Percentiles rank a stretch among this genome's conserved stretches.
Evolutionary conservation across 805 yeast species (phyloP).

Genomic region (Metschnikowia matae): DNA sequence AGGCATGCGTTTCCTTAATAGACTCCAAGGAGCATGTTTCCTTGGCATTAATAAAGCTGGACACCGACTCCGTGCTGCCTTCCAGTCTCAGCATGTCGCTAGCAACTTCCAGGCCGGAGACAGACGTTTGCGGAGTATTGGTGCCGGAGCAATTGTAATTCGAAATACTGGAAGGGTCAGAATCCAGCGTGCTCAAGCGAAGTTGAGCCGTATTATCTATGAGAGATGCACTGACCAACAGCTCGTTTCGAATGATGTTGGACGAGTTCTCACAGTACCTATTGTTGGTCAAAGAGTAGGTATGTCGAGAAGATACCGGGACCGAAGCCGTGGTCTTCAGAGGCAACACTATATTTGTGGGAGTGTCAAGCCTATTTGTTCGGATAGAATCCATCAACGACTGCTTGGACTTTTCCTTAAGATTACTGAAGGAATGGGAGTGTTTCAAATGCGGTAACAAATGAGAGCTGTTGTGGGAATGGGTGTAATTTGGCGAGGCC

Average conservation of each 20-base stretch:
- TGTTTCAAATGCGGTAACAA: constrained; percentile 4
- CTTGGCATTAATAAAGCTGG: constrained; percentile 6
- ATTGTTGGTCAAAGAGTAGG: constrained; percentile 16
- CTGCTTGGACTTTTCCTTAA: constrained; percentile 14
- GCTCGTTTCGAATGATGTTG: constrained; percentile 17
- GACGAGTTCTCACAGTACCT: constrained; percentile 15
- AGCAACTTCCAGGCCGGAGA: constrained; percentile 16
- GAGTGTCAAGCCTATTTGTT: constrained; percentile 22
- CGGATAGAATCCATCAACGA: constrained; percentile 24
- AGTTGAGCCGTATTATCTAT: not conserved
- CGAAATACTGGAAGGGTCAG: constrained; percentile 23
- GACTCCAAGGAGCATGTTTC: constrained; percentile 11
- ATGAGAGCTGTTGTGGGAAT: not conserved
- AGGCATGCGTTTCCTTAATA: constrained; percentile 8
- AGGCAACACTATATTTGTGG: constrained; percentile 21
- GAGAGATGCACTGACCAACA: constrained; percentile 2
- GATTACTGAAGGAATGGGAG: constrained; percentile 19
- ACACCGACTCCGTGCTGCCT: constrained; percentile 9
- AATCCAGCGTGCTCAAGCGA: constrained; percentile 11
- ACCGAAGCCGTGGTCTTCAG: not conserved
- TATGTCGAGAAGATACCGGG: constrained; percentile 5
- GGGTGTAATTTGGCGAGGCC: not conserved
- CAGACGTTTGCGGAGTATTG: constrained; percentile 32
- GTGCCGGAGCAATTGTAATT: constrained; percentile 23
- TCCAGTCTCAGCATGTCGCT: constrained; percentile 8